Conservation (phyloP, 2,329 filamentous ascomycete species). For the Metarhizium album region DNA sequence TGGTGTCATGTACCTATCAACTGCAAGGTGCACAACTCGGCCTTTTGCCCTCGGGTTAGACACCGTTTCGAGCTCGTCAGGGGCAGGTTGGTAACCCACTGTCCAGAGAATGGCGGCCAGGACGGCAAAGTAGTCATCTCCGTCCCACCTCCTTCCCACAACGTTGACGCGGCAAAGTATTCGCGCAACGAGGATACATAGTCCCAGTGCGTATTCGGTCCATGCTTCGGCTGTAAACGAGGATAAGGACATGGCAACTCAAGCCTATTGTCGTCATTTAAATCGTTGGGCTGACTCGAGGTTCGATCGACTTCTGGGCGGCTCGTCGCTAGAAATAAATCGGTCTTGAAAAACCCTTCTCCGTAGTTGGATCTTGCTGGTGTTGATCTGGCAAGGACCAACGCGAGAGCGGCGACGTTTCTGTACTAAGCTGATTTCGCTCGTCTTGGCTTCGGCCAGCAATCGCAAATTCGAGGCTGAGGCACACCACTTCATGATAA, state of each 20-base stretch:
- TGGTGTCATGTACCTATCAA: not conserved
- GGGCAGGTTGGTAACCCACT: not conserved
- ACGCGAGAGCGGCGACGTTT: no score
- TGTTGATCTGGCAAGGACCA: no score
- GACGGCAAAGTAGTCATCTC: slow-evolving; percentile 3
- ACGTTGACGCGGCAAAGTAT: not conserved
- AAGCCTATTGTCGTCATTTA: no score
- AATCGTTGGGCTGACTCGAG: no score
- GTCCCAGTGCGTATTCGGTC: not conserved
- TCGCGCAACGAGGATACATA: not conserved
- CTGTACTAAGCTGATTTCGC: no score
- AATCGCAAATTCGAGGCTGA: no score
- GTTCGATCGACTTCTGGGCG: no score
- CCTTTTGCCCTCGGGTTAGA: not conserved
- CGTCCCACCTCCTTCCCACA: slow-evolving; percentile 3
- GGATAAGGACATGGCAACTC: not conserved
- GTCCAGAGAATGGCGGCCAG: slow-evolving; percentile 1
- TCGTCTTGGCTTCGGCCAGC: no score
- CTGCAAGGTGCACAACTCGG: not conserved
- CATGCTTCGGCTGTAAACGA: not conserved
- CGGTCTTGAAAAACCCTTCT: no score
- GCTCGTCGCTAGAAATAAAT: no score
- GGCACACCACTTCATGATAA: no score
- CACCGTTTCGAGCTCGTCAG: not conserved
- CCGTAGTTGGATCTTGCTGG: no score